Evolutionary conservation across 2,329 filamentous ascomycete species (phyloP), one percentile per base, ranked within the genome.

Genomic region (Knufia petricola): DNA sequence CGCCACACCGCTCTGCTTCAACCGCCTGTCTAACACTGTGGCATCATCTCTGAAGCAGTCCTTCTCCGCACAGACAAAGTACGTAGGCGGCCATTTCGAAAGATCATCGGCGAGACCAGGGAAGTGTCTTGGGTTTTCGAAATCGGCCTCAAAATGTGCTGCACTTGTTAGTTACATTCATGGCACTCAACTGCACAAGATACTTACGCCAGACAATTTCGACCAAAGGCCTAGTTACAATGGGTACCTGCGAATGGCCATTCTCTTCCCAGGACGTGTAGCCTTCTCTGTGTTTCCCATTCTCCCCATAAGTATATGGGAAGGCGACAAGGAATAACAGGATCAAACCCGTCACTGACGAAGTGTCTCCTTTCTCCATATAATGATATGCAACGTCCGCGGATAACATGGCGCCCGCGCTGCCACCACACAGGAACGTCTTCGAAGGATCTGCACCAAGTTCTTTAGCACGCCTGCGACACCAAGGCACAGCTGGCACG

Each of bases 11-110:
- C 70, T 65, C 46, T 71, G 69, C 34, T 64, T 61, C 50, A 78
- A 55, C 1, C 70, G 55, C 31, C 66, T 57, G 52, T 76, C 73
- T 51, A 77, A 77, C 0, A 78, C 67, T 24, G 77, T 54, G 0
- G 63, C 72, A 46, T 77, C 75, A 50, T 79, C 76, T 3, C 76
- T 63, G 2, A 76, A 55, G 24, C 58, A 60, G 49, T 66, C 54
- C 40, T 56, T 56, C 23, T 56, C 52, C 13, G 54, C 52, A 13
- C 46, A 49, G 31, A 56, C 50, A 32, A 56, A 51, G 34, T 54
- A 55, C 12, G 42, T 51, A 2, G 54, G 50, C 17, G 54, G 54
- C 30, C 52, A 55, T 34, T 51, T 51, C 21, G 52, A 52, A 4
- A 56, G 44, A 42, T 55, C 52, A 37, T 52, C 52, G 1, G 52